Base-by-base conservation (phyloP, 2,329 filamentous ascomycete species). In the Xylaria sp. region DNA sequence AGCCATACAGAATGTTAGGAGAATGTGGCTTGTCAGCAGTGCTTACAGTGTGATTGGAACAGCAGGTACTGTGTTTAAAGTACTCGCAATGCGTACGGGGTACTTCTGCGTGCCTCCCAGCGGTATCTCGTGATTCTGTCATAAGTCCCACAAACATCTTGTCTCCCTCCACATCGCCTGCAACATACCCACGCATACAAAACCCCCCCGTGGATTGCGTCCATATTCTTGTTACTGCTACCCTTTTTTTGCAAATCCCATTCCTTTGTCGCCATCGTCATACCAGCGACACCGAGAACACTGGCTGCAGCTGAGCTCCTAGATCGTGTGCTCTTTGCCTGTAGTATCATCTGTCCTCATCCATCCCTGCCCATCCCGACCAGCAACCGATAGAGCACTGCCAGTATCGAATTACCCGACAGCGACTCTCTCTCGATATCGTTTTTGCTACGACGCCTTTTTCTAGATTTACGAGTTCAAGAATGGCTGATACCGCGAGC, bases 401-500 rank as follows among this genome's bases (percentile, higher is more conserved):
- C 50, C 44, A 30, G 37, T 11, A 35, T 34, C 19, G 18, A 34
- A 44, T 48, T 3, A 39, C 62, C 5, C 39, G 19, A 50, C 35
- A 55, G 35, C 42, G 42, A 54, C 34, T 35, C 30, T 16, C 46
- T 42, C 37, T 11, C 8, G 23, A 30, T 11, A 10, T 57, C 42
- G 18, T 52, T 47, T 39, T 39, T 52, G 11, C 52, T 55, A 54
- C 18, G 2, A 37, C 39, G 16, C 37, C 50, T 18, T n/a, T 19
- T 19, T n/a, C 19, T 34, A 46, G 55, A 55, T 19, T 35, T 52
- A 52, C 48, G 37, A 52, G 52, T 58, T 49, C 48, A 51, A 69
- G 64, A 49, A 73, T 72, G 71, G 56, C 64, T 57, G 71, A 72
- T 42, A 48, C 59, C 34, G 72, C 81, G 63, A 71, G 71, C 66